Evolutionary conservation across 2,329 filamentous ascomycete genomes (phyloP).

Genomic region (Exophiala bonariae): DNA sequence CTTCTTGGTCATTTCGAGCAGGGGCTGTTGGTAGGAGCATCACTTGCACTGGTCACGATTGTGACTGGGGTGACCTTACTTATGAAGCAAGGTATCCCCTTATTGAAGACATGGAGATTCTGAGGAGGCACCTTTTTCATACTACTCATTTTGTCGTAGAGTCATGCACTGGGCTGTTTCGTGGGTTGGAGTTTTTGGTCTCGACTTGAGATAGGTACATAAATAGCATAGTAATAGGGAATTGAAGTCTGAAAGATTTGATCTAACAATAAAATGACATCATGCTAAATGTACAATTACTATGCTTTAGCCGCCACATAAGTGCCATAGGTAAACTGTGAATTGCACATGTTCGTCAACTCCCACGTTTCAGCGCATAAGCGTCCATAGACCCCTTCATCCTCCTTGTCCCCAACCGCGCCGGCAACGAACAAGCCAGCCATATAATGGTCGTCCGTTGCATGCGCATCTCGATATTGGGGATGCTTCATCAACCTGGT

Average conservation of each 20-base stretch:
- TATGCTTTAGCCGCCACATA: conserved; percentile 15
- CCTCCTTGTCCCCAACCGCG: conserved; percentile 49
- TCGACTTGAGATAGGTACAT: too few species aligned
- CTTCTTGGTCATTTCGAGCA: conserved; percentile 51
- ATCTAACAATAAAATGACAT: too few species aligned
- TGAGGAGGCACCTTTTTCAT: too few species aligned
- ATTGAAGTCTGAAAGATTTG: too few species aligned
- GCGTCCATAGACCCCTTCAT: conserved; percentile 43
- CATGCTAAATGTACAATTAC: too few species aligned
- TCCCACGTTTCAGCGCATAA: conserved; percentile 66
- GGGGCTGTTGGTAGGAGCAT: conserved; percentile 33
- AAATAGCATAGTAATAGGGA: too few species aligned
- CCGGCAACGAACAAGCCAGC: conserved; percentile 64
- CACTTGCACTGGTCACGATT: background rate
- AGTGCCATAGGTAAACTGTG: conserved; percentile 56
- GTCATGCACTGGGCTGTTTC: too few species aligned
- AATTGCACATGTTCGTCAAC: conserved; percentile 62
- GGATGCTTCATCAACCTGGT: conserved; percentile 69
- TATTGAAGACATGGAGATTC: background rate
- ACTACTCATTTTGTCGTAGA: too few species aligned
- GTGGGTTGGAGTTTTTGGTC: too few species aligned
- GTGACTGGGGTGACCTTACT: background rate
- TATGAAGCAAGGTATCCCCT: conserved; percentile 1
- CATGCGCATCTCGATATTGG: conserved; percentile 66
- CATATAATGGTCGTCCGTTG: conserved; percentile 71